Percentiles rank a stretch among this genome's conserved stretches.
phyloP scores from a whole-genome alignment of 1,139 yeast species.

The Lodderomyces parapsilosis region DNA sequence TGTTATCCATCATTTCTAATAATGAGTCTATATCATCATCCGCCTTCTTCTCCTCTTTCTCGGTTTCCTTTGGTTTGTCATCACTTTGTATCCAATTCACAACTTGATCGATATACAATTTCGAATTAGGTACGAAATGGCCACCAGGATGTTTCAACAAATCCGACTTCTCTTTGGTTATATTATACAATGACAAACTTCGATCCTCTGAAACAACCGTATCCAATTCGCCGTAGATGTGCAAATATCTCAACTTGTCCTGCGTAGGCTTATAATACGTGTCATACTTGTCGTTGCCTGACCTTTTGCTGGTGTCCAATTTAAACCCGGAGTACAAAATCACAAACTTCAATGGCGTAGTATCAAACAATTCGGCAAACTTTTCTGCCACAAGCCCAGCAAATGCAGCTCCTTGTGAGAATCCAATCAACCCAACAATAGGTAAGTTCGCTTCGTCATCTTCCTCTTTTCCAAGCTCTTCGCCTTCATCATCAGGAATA shows the following conservation, averaged over 20 bases:
- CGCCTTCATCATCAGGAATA: constrained; percentile 28
- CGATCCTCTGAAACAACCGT: constrained; percentile 83
- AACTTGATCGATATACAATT: constrained; percentile 57
- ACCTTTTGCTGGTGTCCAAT: constrained; percentile 46
- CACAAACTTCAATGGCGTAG: constrained; percentile 57
- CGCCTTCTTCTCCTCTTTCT: constrained; percentile 14
- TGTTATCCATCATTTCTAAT: constrained; percentile 37
- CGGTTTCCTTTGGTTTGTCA: constrained; percentile 14
- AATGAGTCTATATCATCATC: constrained; percentile 32
- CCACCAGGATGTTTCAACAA: constrained; percentile 78
- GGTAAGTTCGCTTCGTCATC: constrained; percentile 15
- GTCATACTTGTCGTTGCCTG: constrained; percentile 27
- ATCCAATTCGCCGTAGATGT: constrained; percentile 83
- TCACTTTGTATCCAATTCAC: constrained; percentile 49
- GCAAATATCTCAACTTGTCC: constrained; percentile 47
- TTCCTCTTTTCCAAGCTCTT: constrained; percentile 22
- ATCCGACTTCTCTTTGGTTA: constrained; percentile 45
- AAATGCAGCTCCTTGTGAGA: constrained; percentile 50
- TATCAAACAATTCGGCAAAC: constrained; percentile 29
- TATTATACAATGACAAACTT: constrained; percentile 55
- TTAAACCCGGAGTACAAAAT: constrained; percentile 78
- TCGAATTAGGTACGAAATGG: constrained; percentile 79
- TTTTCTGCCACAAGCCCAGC: constrained; percentile 44
- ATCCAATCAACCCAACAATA: constrained; percentile 42
- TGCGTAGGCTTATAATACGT: constrained; percentile 27